Conservation (phyloP, 2,329 filamentous ascomycete genomes). For the Xylaria hypoxylon region DNA sequence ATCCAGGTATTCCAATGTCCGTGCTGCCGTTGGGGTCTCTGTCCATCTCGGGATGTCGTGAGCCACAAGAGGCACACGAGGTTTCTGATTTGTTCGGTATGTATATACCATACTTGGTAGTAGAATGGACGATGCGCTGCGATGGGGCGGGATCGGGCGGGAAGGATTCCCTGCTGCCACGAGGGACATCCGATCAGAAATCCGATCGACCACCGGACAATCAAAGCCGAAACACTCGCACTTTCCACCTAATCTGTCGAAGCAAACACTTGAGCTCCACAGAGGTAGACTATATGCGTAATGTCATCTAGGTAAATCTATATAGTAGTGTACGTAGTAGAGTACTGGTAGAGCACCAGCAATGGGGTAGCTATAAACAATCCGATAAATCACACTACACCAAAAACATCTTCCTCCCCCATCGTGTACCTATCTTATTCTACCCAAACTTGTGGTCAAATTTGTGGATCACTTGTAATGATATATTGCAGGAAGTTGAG, state of each 20-base stretch:
- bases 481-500: neutral
- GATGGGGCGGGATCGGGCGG: neutral
- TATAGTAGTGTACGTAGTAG: neutral
- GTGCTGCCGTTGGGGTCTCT: conserved; percentile 15
- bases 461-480: neutral
- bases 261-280: conserved; percentile 11
- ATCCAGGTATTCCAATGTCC: neutral
- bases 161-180: conserved; percentile 38
- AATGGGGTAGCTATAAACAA: neutral
- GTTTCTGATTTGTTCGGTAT: conserved; percentile 33
- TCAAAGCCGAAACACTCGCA: conserved; percentile 1
- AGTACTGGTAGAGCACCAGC: neutral
- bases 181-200: conserved; percentile 33
- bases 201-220: conserved; percentile 27
- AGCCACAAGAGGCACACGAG: conserved; percentile 23
- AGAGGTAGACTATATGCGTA: no score
- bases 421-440: neutral
- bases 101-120: no score
- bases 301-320: neutral
- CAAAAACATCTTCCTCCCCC: neutral
- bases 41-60: conserved; percentile 30
- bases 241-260: conserved; percentile 13
- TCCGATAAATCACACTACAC: neutral
- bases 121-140: neutral
- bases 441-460: neutral